Evolutionary conservation across 805 yeast species (phyloP), one percentile per base, ranked within the genome.

Genomic region (Candida alai): DNA sequence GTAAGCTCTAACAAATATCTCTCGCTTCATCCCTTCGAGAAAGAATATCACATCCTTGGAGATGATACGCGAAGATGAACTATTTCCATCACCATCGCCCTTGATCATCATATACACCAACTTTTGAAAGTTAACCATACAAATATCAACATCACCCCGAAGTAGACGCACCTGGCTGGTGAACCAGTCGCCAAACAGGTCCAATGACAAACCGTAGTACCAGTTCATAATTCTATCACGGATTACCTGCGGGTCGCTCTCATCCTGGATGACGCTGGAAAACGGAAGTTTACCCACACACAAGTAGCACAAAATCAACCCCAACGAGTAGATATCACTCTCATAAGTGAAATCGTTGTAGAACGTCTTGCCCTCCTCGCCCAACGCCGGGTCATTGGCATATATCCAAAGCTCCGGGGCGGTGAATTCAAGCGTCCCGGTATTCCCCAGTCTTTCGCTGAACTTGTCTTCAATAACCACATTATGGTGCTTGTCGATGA

Each of bases 351-450:
- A 88, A 24, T 83, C 78, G 35, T 61, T 50, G n/a, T 55, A 48
- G 22, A 49, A 52, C 11, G 66, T 65, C 14, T 73, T 63, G 13
- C 46, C 42, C 5, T 61, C 73, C 1, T 52, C 41, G 4, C 48
- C 47, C 19, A 43, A 14, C 28, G 40, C 16, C 26, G 54, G 52
- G 21, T 48, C 51, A 19, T 41, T 40, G 6, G 56, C 43, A 26
- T 42, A 50, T 2, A 65, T 51, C 46, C 86, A 68, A 8, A 84
- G 65, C 46, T 87, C 95, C 0, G 96, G 96, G 0, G 96, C 95
- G 14, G 87, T 79, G 47, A 78, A 88, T 49, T 87, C 96, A 6
- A 87, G 49, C 0, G 96, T 88, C 0, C 96, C 96, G 0, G 96
- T 88, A 27, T 79, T 74, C 0, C 96, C 96, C 4, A 88, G 79